Conservation (phyloP, 306 rosid species). For the Lablab purpureus region DNA sequence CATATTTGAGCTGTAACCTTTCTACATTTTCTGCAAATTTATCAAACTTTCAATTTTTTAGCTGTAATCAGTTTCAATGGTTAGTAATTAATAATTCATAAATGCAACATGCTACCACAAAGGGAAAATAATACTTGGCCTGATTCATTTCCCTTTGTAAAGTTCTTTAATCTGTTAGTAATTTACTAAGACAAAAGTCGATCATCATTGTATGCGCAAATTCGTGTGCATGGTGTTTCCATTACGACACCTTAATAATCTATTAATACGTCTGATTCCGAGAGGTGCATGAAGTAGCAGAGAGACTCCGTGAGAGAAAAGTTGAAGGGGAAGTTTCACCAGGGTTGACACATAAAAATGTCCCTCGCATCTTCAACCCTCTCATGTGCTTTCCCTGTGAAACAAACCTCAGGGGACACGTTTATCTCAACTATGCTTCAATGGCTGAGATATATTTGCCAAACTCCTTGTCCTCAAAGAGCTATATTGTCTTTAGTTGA, state of each 20-base stretch:
- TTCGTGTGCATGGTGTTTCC: background rate
- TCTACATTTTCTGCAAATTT: background rate
- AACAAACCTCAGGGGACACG: constrained; percentile 49
- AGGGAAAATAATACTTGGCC: background rate
- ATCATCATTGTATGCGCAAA: background rate
- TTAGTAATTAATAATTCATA: background rate
- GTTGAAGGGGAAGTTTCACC: background rate
- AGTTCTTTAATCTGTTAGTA: background rate
- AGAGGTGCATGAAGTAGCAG: background rate
- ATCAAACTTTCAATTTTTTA: background rate
- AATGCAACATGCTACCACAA: background rate
- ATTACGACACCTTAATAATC: background rate
- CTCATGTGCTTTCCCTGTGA: constrained; percentile 53
- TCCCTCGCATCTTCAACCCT: constrained; percentile 43
- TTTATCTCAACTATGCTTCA: constrained; percentile 49
- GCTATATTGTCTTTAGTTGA: constrained; percentile 59
- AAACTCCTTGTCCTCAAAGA: constrained; percentile 80
- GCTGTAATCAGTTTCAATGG: background rate
- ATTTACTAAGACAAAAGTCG: no score
- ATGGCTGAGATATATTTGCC: constrained; percentile 67
- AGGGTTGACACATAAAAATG: constrained; percentile 42
- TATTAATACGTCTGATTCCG: background rate
- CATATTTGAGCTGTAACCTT: background rate
- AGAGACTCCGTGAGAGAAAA: background rate
- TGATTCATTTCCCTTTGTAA: background rate